These are phyloP conservation scores for Suhomyces choctaworum DNA, from an alignment of 1,139 yeast species.

Conservation along the genomic window DNA sequence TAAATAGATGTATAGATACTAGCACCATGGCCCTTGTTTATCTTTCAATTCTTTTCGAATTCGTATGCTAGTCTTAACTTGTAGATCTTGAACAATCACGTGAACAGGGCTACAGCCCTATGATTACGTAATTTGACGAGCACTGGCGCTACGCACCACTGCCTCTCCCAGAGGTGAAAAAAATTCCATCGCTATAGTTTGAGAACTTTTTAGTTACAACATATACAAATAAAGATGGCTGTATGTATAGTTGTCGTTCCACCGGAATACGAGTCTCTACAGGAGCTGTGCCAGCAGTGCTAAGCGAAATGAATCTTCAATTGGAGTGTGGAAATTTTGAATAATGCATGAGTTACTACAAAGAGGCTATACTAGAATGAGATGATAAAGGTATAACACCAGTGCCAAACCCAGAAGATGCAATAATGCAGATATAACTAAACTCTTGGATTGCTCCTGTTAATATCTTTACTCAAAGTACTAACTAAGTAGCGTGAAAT, in stretches of 20 bases:
- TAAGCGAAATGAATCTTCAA: no score
- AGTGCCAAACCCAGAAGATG: no score
- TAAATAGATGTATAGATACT: neutral
- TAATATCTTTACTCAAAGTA: conserved; percentile 11
- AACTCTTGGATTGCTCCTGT: neutral
- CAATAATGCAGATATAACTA: no score
- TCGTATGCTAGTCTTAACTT: no score
- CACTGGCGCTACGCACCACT: conserved; percentile 1
- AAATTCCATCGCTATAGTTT: conserved; percentile 7
- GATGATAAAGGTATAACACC: no score
- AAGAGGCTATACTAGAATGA: no score
- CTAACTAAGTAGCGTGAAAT: conserved; percentile 59
- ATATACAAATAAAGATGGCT: conserved; percentile 30
- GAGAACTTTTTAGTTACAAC: conserved; percentile 10
- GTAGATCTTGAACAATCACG: conserved; percentile 4
- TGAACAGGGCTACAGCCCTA: conserved; percentile 10
- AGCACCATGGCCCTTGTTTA: neutral
- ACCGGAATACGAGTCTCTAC: no score
- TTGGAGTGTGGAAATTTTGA: no score
- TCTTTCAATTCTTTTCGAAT: no score
- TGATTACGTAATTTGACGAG: conserved; percentile 2
- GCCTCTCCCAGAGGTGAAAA: conserved; percentile 12
- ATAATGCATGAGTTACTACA: no score
- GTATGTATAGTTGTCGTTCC: no score
- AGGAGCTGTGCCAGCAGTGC: no score